These are phyloP conservation scores for Endoconidiophora polonica DNA, from an alignment of 2,329 filamentous ascomycete species.

Conservation along the genomic window DNA sequence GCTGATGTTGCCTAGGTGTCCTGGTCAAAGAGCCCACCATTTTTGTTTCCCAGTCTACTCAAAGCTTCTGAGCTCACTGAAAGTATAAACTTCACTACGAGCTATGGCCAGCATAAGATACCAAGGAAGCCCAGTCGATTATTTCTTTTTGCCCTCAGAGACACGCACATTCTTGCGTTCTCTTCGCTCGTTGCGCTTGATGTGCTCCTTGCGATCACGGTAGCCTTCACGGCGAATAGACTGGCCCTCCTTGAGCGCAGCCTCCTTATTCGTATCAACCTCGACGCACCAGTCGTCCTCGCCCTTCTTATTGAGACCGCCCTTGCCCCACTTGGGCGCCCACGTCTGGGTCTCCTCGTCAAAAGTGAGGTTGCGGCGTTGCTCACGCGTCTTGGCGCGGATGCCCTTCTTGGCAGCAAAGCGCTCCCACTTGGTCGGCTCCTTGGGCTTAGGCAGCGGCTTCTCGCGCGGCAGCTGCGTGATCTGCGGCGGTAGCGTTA, in stretches of 20 bases:
- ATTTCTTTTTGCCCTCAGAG: conserved; percentile 17
- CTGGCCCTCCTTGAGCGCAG: conserved; percentile 42
- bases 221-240: conserved; percentile 45
- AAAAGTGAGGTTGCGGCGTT: conserved; percentile 57
- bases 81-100: too few species aligned
- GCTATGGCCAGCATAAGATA: too few species aligned
- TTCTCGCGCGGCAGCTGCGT: conserved; percentile 80
- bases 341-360: conserved; percentile 76
- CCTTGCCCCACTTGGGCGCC: conserved; percentile 90
- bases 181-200: conserved; percentile 53
- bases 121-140: neutral
- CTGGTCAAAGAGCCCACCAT: too few species aligned
- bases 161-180: conserved; percentile 49
- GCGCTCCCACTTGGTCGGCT: conserved; percentile 84
- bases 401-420: conserved; percentile 98
- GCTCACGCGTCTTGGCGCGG: conserved; percentile 68
- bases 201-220: conserved; percentile 48
- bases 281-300: conserved; percentile 84
- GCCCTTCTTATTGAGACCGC: conserved; percentile 71
- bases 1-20: too few species aligned
- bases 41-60: too few species aligned
- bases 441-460: conserved; percentile 64
- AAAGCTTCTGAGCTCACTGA: too few species aligned
- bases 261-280: conserved; percentile 63
- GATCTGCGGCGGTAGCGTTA: conserved; percentile 54